Conservation (phyloP, 345 rosid species). For the Citrus unshiu region DNA sequence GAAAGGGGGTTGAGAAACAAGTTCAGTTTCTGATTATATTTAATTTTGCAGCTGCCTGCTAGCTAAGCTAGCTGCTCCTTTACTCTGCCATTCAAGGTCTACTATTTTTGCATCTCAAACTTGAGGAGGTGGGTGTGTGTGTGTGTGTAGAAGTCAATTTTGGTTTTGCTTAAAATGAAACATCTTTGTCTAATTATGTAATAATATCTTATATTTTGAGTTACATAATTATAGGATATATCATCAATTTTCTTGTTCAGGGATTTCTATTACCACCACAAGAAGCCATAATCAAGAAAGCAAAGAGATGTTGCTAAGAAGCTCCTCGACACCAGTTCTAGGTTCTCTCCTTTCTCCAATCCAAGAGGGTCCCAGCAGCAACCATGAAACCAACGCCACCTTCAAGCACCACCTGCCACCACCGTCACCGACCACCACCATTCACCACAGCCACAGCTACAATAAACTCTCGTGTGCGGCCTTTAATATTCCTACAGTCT, state of each 20-base stretch:
- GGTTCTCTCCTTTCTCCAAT: constrained; percentile 49
- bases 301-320: constrained; percentile 47
- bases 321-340: constrained; percentile 67
- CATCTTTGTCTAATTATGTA: background rate
- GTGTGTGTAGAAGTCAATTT: background rate
- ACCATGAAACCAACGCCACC: constrained; percentile 19
- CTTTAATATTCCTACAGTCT: constrained; percentile 13
- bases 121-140: too few species aligned
- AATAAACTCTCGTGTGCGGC: constrained; percentile 21
- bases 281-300: background rate
- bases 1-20: too few species aligned
- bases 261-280: background rate
- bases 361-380: constrained; percentile 35
- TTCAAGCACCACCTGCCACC: constrained; percentile 12
- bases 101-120: too few species aligned
- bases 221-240: too few species aligned
- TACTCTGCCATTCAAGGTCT: too few species aligned
- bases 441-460: constrained; percentile 11
- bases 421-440: constrained; percentile 2
- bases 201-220: too few species aligned
- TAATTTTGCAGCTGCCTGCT: too few species aligned
- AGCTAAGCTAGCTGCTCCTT: too few species aligned
- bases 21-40: too few species aligned
- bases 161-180: background rate
- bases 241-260: background rate